These are phyloP conservation scores for Psilocybe azurescens DNA, from an alignment of 768 basidiomycete species.

Conservation along the genomic window DNA sequence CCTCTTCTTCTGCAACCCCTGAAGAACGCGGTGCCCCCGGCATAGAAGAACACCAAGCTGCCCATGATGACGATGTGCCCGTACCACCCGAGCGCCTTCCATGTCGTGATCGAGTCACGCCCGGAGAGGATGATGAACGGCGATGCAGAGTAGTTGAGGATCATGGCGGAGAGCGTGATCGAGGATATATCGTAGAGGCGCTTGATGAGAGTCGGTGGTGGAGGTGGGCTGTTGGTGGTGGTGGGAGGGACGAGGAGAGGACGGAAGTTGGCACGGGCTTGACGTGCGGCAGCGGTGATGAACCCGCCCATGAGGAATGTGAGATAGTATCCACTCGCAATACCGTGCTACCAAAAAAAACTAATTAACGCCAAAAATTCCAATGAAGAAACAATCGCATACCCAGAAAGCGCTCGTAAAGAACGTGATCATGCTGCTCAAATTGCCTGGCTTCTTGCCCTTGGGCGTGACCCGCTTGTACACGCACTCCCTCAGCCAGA, in stretches of 20 bases:
- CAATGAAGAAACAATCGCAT: conserved; percentile 30
- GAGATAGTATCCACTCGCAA: conserved; percentile 89
- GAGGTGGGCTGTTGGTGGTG: conserved; percentile 38
- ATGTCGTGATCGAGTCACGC: conserved; percentile 64
- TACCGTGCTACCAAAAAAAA: conserved; percentile 74
- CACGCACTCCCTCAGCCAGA: conserved; percentile 95
- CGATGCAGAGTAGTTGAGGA: conserved; percentile 81
- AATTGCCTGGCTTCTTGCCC: conserved; percentile 92
- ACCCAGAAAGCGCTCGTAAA: conserved; percentile 97
- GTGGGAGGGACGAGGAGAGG: conserved; percentile 73
- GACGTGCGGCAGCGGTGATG: conserved; percentile 79
- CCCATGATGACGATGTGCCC: conserved; percentile 73
- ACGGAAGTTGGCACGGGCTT: conserved; percentile 78
- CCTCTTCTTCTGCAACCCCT: conserved; percentile 54
- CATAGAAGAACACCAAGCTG: conserved; percentile 75
- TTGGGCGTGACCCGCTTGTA: conserved; percentile 96
- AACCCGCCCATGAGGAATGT: conserved; percentile 91
- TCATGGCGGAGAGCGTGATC: conserved; percentile 59
- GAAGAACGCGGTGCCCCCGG: conserved; percentile 65
- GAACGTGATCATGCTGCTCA: conserved; percentile 92
- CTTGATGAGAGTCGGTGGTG: conserved; percentile 52
- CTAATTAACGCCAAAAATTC: conserved; percentile 3
- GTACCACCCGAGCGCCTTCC: conserved; percentile 80
- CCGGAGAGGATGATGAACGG: conserved; percentile 87
- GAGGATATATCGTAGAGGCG: conserved; percentile 77